Conservation (phyloP, 331 rosid species). For the Malus hybrid region DNA sequence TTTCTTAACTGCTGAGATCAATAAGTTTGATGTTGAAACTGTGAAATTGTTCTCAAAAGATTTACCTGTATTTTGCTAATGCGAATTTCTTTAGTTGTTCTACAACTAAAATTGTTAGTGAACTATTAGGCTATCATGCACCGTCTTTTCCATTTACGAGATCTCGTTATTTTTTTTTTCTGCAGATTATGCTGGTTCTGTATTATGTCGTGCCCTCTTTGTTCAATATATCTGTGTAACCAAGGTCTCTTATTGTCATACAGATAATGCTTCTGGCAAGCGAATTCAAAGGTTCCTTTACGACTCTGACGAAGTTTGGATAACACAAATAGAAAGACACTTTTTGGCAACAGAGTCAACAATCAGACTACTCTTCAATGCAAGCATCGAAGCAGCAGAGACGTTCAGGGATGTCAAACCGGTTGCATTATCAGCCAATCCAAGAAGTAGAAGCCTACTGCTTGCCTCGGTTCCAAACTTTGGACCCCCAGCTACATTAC, state of each 20-base stretch:
- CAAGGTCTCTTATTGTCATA: conserved; percentile 2
- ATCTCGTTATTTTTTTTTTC: conserved; percentile 5
- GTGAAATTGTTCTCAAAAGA: background rate
- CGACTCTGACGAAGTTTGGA: conserved; percentile 6
- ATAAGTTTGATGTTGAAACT: background rate
- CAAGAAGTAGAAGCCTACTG: conserved; percentile 57
- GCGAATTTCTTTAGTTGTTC: background rate
- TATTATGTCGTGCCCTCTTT: background rate
- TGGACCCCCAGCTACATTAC: conserved; percentile 36
- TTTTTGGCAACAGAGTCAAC: background rate
- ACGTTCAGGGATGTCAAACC: conserved; percentile 37
- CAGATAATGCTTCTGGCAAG: conserved; percentile 11
- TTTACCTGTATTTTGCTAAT: background rate
- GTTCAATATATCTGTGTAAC: conserved; percentile 3
- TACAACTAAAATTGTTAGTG: background rate
- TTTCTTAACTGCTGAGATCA: background rate
- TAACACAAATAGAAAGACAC: background rate
- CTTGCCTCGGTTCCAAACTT: conserved; percentile 49
- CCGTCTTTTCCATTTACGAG: background rate
- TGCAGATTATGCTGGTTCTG: conserved; percentile 22
- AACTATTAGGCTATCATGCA: background rate
- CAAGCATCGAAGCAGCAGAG: conserved; percentile 69
- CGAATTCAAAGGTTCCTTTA: conserved; percentile 3
- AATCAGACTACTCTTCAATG: conserved; percentile 31
- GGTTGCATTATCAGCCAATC: conserved; percentile 48